Evolutionary conservation across 306 rosid genomes (phyloP).

Genomic region (Potentilla sterilis): DNA sequence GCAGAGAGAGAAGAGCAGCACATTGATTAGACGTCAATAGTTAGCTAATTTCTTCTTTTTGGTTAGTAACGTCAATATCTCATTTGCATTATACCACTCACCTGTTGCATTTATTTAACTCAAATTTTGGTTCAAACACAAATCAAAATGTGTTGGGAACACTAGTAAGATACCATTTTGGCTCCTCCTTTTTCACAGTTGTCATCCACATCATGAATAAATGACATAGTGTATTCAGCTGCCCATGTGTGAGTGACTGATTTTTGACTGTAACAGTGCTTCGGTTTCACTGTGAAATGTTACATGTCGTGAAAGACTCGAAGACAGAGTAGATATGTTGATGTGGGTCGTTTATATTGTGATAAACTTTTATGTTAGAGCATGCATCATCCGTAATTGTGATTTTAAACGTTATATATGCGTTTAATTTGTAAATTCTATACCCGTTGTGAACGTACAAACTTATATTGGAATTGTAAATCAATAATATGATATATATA

Average conservation of each 20-base stretch:
- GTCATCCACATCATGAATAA: neutral
- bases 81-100: neutral
- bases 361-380: accelerated
- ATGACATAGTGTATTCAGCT: neutral
- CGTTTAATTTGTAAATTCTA: neutral
- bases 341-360: too few species aligned
- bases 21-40: conserved; percentile 15
- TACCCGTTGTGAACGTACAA: neutral
- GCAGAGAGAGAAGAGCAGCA: neutral
- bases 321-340: too few species aligned
- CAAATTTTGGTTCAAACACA: neutral
- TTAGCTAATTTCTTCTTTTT: neutral
- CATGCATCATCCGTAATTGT: neutral
- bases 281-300: neutral
- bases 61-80: neutral
- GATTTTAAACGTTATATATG: neutral
- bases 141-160: neutral
- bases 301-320: neutral
- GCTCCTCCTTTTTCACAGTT: neutral
- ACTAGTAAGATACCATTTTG: neutral
- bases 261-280: neutral
- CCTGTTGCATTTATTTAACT: neutral
- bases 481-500: neutral
- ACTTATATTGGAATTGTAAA: neutral
- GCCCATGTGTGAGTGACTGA: neutral